Percentiles rank a stretch among this genome's conserved stretches.
Conservation (phyloP, 306 rosid genomes). For the Dryas drummondii region DNA sequence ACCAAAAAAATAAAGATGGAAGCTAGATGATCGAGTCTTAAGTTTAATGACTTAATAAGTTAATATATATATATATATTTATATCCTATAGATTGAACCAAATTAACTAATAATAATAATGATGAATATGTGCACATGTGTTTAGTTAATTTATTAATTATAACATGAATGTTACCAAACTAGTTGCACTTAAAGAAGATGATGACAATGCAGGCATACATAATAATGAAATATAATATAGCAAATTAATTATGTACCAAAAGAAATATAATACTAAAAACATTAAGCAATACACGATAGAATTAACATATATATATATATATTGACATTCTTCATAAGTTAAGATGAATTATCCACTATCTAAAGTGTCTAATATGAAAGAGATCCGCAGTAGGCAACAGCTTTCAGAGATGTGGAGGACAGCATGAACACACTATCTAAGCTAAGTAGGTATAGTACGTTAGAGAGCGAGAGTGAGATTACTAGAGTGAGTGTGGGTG, state of each 20-base stretch:
- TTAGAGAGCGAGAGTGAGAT: not conserved
- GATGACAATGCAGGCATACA: slow-evolving; percentile 1
- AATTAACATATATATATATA: not conserved
- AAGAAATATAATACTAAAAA: not conserved
- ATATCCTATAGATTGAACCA: no score
- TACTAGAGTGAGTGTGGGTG: not conserved
- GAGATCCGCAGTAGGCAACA: not conserved
- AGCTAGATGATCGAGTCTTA: no score
- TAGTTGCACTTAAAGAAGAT: slow-evolving; percentile 1
- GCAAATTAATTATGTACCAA: not conserved
- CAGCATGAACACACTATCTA: slow-evolving; percentile 59
- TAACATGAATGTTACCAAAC: no score
- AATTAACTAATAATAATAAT: no score
- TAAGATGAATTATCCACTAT: not conserved
- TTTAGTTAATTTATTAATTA: no score
- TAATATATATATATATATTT: no score
- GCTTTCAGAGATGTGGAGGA: slow-evolving; percentile 43
- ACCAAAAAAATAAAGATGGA: no score
- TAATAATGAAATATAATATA: not conserved
- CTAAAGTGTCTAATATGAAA: not conserved
- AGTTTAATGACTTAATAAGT: no score
- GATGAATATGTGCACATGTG: no score
- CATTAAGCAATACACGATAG: not conserved
- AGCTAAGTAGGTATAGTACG: not conserved
- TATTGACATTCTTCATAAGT: not conserved